Base-by-base conservation (phyloP, 306 rosid genomes). In the Trichosanthes truncata region DNA sequence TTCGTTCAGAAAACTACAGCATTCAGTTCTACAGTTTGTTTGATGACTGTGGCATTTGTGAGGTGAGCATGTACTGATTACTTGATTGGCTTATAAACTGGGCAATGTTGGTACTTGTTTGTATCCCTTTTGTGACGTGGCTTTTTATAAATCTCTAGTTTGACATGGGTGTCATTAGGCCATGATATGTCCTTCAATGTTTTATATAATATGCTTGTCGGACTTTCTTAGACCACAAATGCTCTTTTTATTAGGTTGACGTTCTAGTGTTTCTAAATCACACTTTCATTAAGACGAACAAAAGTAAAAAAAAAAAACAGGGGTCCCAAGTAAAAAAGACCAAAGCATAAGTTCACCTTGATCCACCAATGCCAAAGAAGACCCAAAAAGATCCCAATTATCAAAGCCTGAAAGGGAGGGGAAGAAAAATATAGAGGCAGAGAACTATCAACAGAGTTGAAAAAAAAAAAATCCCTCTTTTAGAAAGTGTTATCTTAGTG, bases 11-110 rank as follows among this genome's bases (percentile, higher is more conserved):
- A 79, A 90, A 91, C 83, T 95, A 93, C 74, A 81, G 92, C 84
- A 82, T 95, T 78, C 99, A 95, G 82, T 88, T 95, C 80, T 95
- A 89, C 85, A 91, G 92, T 83, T 82, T 95, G 90, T 83, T 89
- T 91, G 97, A 88, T 80, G 90, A 95, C 84, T 88, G 89, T 29
- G 97, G 89, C 82, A 56, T 89, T 79, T 88, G 92, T 80, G 96
- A 95, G 99, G 99, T 95, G 82, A 81, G 77, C 23, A 52, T 55
- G 51, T 74, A 82, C 48, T 25, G 14, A 52, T 45, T 45, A 48
- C 52, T 36, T 25, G 31, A 81, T 14, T 79, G n/a, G 65, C 79
- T 46, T 29, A 43, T 71, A 43, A 56, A 53, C 43, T 74, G 51
- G 26, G 48, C 53, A 26, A 55, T 41, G 59, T 26, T 21, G 68